Percentiles rank a stretch among this genome's conserved stretches.
These are phyloP conservation scores for Lasiodiplodia sp. DNA, from an alignment of 2,329 filamentous ascomycete species.

Conservation along the genomic window DNA sequence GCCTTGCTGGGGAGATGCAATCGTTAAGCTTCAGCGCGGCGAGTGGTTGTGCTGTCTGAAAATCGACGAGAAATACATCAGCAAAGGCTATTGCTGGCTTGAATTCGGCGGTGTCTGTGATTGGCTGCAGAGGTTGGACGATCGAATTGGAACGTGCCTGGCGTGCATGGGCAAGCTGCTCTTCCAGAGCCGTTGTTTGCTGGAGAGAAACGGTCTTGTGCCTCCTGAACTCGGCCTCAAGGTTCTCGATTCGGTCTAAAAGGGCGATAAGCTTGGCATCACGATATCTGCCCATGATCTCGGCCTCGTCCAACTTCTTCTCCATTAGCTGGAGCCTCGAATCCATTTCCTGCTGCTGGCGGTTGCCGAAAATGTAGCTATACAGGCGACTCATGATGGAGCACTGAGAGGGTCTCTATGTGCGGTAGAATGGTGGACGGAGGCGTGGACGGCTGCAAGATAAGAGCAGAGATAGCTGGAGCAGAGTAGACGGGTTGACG, in stretches of 20 bases:
- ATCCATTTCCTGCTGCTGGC: slow-evolving; percentile 19
- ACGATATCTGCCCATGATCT: slow-evolving; percentile 23
- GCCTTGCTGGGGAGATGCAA: neutral
- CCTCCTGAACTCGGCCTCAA: slow-evolving; percentile 30
- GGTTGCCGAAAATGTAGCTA: slow-evolving; percentile 25
- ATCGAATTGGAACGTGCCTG: slow-evolving; percentile 12
- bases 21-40: neutral
- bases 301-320: slow-evolving; percentile 35
- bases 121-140: slow-evolving; percentile 26
- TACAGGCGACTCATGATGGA: slow-evolving; percentile 24
- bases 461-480: neutral
- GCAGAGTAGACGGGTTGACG: neutral
- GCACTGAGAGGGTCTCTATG: neutral
- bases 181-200: slow-evolving; percentile 49
- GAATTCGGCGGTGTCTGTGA: slow-evolving; percentile 4
- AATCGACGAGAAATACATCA: slow-evolving; percentile 13
- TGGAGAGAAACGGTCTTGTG: slow-evolving; percentile 33
- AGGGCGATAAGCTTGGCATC: slow-evolving; percentile 42
- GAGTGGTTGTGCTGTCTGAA: slow-evolving; percentile 4
- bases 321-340: slow-evolving; percentile 19
- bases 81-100: slow-evolving; percentile 14
- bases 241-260: slow-evolving; percentile 35
- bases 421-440: neutral
- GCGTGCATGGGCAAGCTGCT: slow-evolving; percentile 46
- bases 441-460: neutral